A percentile compares a stretch with the other conserved stretches of the same genome.
Conservation (phyloP, 257 asterid species). For the Nicotiana paniculata region DNA sequence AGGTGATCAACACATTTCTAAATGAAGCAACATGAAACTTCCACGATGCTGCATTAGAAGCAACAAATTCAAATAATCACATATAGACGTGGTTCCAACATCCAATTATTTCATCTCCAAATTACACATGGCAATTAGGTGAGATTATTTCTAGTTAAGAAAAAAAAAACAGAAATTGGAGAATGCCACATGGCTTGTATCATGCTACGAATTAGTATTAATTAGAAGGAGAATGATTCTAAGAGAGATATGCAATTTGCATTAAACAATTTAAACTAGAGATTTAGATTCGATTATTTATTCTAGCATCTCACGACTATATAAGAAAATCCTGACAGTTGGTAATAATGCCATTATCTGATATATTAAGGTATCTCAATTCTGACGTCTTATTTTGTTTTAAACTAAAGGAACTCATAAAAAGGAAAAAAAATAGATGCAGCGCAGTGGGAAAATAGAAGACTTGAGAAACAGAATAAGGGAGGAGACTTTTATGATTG, state of each 20-base stretch:
- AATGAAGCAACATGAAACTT: not conserved
- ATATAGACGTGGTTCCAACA: conserved; percentile 26
- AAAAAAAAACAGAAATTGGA: not conserved
- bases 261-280: not conserved
- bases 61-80: not conserved
- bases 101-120: not conserved
- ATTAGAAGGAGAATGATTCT: not conserved
- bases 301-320: not conserved
- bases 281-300: not conserved
- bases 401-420: not conserved
- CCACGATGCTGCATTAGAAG: conserved; percentile 8
- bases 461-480: not conserved
- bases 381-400: not conserved
- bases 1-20: not conserved
- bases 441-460: not conserved
- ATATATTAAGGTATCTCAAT: not conserved
- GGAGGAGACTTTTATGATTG: conserved; percentile 1
- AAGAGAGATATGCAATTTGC: not conserved
- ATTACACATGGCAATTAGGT: conserved; percentile 1
- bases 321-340: not conserved
- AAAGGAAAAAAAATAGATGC: not conserved
- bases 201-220: not conserved
- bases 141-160: not conserved
- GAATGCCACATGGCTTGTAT: not conserved
- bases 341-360: not conserved